These are phyloP conservation scores for Citrus unshiu DNA, from an alignment of 345 rosid genomes.

Conservation along the genomic window DNA sequence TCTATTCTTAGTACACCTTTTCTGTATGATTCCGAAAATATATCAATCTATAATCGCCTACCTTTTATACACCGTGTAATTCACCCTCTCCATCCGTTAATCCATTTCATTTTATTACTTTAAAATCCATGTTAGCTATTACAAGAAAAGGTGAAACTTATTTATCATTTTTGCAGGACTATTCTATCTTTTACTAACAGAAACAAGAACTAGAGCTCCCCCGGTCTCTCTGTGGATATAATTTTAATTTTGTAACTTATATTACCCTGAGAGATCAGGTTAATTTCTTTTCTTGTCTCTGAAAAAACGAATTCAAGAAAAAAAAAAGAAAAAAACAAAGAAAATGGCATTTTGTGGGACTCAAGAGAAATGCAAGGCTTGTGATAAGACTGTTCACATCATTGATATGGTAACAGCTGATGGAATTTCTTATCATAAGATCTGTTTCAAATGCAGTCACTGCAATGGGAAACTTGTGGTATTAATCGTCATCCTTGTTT, in stretches of 20 bases:
- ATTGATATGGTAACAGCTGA: constrained; percentile 70
- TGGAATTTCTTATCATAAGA: constrained; percentile 76
- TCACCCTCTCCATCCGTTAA: constrained; percentile 7
- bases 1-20: constrained; percentile 4
- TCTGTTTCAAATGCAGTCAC: constrained; percentile 86
- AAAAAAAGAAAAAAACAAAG: not conserved
- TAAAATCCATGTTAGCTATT: not conserved
- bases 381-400: constrained; percentile 72
- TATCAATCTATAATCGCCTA: not conserved
- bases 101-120: not conserved
- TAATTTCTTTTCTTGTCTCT: not conserved
- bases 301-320: not conserved
- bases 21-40: not conserved
- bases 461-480: constrained; percentile 84
- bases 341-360: constrained; percentile 60
- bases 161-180: not conserved
- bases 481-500: not conserved
- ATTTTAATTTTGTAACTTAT: not conserved
- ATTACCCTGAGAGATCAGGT: not conserved
- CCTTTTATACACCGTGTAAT: not conserved
- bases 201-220: constrained; percentile 6
- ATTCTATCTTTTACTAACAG: constrained; percentile 3
- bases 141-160: not conserved
- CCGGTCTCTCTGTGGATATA: not conserved
- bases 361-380: constrained; percentile 73